Conservation (phyloP, 257 asterid genomes). For the Rauvolfia tetraphylla region DNA sequence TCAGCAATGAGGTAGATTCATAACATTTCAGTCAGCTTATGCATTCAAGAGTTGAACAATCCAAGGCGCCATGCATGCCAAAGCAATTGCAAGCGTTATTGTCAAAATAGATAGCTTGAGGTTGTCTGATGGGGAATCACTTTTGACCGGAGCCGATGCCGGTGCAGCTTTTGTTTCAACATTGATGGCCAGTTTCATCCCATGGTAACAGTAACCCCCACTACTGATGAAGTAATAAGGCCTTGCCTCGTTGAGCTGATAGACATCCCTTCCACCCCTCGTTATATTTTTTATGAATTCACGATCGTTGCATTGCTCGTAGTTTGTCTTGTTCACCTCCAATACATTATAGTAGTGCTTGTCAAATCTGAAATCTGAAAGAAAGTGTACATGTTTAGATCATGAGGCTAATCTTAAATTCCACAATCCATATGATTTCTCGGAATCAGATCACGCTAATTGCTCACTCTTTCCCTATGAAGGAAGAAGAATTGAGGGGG, state of each 20-base stretch:
- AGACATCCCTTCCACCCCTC: constrained; percentile 62
- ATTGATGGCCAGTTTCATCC: constrained; percentile 49
- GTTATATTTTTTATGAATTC: constrained; percentile 44
- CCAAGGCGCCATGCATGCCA: background rate
- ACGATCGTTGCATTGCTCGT: constrained; percentile 44
- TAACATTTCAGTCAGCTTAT: no score
- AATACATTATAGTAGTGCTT: constrained; percentile 41
- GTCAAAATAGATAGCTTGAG: background rate
- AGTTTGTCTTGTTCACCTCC: constrained; percentile 54
- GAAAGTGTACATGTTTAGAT: background rate
- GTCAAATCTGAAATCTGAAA: constrained; percentile 48
- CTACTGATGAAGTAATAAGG: constrained; percentile 55
- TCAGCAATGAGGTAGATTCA: background rate
- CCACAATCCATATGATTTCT: no score
- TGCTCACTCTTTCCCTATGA: background rate
- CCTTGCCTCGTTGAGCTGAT: constrained; percentile 36
- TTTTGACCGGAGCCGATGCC: constrained; percentile 14
- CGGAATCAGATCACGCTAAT: background rate
- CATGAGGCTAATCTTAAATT: background rate
- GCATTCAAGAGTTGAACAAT: background rate
- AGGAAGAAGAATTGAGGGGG: background rate
- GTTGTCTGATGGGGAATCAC: background rate
- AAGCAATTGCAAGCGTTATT: background rate
- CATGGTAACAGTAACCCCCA: constrained; percentile 54
- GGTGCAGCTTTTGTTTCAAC: constrained; percentile 30